Base-by-base conservation (phyloP, 495 filamentous ascomycete species). In the Tuber melanosporum region DNA sequence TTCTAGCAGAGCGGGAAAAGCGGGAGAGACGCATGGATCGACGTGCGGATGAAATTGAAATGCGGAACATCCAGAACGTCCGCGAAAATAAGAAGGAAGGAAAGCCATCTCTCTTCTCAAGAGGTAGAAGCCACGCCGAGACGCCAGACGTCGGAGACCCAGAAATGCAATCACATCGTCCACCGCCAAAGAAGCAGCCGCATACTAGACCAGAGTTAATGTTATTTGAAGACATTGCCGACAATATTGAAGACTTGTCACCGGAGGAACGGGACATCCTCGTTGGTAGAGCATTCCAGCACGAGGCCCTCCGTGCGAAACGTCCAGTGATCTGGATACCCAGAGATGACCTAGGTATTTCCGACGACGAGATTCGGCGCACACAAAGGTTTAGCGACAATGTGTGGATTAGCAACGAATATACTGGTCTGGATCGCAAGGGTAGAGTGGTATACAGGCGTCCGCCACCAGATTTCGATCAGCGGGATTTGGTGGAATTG, bases 341-440 rank as follows among this genome's bases (percentile, higher is more conserved):
- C 14, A 89, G 93, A 52, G 95, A 99, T 83, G 92, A 95, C 80
- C 83, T 98, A 5, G 95, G 95, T 1, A 89, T 99, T 46, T 92
- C 91, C 76, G 94, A 97, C 81, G 96, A 99, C 80, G 95, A 98
- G 84, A 89, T 99, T 32, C 87, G 85, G 81, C 86, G 93, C 70
- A 97, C 94, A 22, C 87, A 90, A 76, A 88, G 88, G 77, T 93
- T 93, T 81, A 93, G 90, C 78, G 77, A 71, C 39, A 90, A 93
- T 81, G 91, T 99, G 74, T 98, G 95, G 93, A 92, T 98, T 82
- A 94, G 91, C 81, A 99, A 98, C 85, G 91, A 95, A 84, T 93
- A 92, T 76, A 92, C 94, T 52, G 92, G 92, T 36, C 86, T 98
- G 77, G 93, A 97, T 85, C 90, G 90, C 74, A 94, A 92, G 85